phyloP scores from a whole-genome alignment of 108 stramenopile genomes.

The Pseudonitzschia multistriata region DNA sequence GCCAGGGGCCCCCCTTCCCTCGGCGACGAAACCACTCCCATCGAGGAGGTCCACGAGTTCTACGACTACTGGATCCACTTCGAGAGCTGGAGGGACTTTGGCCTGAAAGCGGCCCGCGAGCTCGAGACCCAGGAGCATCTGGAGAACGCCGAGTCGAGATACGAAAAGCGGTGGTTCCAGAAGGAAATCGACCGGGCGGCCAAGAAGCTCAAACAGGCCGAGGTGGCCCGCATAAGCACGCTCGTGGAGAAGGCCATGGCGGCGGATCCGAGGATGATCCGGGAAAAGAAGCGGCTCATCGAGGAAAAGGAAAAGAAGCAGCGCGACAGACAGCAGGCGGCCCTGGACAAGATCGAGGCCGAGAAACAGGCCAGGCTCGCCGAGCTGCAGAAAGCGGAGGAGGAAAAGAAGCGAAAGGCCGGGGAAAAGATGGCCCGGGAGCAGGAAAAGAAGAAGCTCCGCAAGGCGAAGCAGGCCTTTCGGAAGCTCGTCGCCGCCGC shows the following conservation, averaged over 20 bases:
- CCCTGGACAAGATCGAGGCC: constrained; percentile 44
- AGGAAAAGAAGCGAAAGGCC: constrained; percentile 48
- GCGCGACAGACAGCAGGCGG: constrained; percentile 49
- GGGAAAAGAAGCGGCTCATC: constrained; percentile 52
- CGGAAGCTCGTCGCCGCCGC: constrained; percentile 51
- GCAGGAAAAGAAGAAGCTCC: constrained; percentile 78
- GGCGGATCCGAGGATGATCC: constrained; percentile 86
- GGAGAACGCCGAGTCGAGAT: constrained; percentile 88
- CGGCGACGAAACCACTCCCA: constrained; percentile 83
- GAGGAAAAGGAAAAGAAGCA: constrained; percentile 63
- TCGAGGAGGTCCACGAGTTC: constrained; percentile 87
- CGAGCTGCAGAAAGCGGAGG: constrained; percentile 45
- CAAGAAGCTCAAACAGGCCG: constrained; percentile 92
- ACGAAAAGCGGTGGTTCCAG: constrained; percentile 97
- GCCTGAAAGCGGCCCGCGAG: constrained; percentile 68
- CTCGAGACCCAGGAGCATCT: constrained; percentile 71
- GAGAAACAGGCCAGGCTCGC: constrained; percentile 40
- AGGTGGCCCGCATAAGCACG: constrained; percentile 82
- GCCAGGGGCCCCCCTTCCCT: constrained; percentile 65
- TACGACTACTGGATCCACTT: constrained; percentile 98
- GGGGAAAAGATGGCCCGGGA: constrained; percentile 57
- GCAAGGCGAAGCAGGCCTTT: constrained; percentile 74
- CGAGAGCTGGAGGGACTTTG: constrained; percentile 96
- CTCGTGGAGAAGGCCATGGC: constrained; percentile 95
- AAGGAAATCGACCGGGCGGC: constrained; percentile 93